Conservation (phyloP, 768 basidiomycete genomes). For the Lactarius psammicola region DNA sequence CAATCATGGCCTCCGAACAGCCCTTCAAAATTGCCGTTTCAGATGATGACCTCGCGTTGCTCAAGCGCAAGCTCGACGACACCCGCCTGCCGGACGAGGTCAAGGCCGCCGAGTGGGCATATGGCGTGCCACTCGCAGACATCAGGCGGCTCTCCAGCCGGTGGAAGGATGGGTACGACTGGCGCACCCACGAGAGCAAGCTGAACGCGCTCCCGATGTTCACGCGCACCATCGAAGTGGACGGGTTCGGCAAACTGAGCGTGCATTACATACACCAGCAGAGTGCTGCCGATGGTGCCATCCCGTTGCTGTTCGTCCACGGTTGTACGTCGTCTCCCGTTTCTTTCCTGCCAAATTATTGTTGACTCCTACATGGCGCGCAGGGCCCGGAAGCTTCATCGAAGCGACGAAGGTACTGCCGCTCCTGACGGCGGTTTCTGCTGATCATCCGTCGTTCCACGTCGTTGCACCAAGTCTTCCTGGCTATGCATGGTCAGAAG, state of each 20-base stretch:
- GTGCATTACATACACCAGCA: slow-evolving; percentile 24
- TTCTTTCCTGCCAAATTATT: not conserved
- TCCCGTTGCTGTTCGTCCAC: slow-evolving; percentile 56
- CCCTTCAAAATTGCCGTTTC: slow-evolving; percentile 51
- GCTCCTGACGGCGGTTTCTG: slow-evolving; percentile 39
- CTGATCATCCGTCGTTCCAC: too few relatives aligned
- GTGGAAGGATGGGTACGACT: too few relatives aligned
- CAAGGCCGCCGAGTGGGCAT: too few relatives aligned
- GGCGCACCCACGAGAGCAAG: too few relatives aligned
- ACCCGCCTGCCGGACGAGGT: too few relatives aligned
- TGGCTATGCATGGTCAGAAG: slow-evolving; percentile 55
- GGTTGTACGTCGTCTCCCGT: slow-evolving; percentile 42
- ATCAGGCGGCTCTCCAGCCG: too few relatives aligned
- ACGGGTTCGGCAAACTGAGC: too few relatives aligned
- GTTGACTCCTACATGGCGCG: not conserved
- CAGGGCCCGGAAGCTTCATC: slow-evolving; percentile 56
- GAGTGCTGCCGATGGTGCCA: slow-evolving; percentile 41
- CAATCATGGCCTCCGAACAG: slow-evolving; percentile 32
- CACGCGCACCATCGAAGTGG: too few relatives aligned
- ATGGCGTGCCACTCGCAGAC: too few relatives aligned
- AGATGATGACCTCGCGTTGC: slow-evolving; percentile 41
- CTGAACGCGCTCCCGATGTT: too few relatives aligned
- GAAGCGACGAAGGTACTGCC: slow-evolving; percentile 53
- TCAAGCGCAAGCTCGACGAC: too few relatives aligned
- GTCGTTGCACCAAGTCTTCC: slow-evolving; percentile 50